Evolutionary conservation across 2,329 filamentous ascomycete genomes (phyloP).

Genomic region (Venturia oleaginea): DNA sequence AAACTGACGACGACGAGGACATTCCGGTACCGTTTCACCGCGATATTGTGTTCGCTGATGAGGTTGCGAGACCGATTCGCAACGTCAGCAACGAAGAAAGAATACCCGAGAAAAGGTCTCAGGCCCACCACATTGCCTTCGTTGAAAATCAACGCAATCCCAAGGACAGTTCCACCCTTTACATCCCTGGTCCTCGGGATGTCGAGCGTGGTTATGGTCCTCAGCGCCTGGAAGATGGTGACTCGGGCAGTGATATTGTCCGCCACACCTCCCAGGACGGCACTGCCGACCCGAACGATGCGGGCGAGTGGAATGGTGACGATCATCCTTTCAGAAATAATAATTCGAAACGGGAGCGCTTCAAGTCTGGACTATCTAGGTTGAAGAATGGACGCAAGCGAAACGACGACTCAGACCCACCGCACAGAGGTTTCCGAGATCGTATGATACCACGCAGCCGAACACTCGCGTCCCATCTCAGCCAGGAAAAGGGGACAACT

Average conservation of each 20-base stretch:
- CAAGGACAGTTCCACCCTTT: constrained; percentile 63
- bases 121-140: constrained; percentile 81
- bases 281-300: background rate
- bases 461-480: constrained; percentile 52
- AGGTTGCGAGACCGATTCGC: constrained; percentile 52
- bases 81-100: constrained; percentile 40
- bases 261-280: constrained; percentile 25
- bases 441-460: constrained; percentile 29
- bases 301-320: background rate
- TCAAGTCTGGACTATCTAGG: constrained; percentile 14
- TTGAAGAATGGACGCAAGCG: constrained; percentile 12
- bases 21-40: constrained; percentile 24
- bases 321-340: background rate
- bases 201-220: constrained; percentile 75
- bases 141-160: constrained; percentile 71
- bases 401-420: background rate
- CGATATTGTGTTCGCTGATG: constrained; percentile 61
- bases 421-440: constrained; percentile 9
- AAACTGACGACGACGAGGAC: constrained; percentile 12
- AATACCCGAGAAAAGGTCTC: constrained; percentile 44
- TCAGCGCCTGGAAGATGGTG: constrained; percentile 41
- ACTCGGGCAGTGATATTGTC: constrained; percentile 14
- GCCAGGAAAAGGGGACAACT: constrained; percentile 42
- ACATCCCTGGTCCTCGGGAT: constrained; percentile 86
- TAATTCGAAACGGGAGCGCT: constrained; percentile 7